These are phyloP conservation scores for Venturia nashicola DNA, from an alignment of 2,329 filamentous ascomycete species.

Conservation along the genomic window DNA sequence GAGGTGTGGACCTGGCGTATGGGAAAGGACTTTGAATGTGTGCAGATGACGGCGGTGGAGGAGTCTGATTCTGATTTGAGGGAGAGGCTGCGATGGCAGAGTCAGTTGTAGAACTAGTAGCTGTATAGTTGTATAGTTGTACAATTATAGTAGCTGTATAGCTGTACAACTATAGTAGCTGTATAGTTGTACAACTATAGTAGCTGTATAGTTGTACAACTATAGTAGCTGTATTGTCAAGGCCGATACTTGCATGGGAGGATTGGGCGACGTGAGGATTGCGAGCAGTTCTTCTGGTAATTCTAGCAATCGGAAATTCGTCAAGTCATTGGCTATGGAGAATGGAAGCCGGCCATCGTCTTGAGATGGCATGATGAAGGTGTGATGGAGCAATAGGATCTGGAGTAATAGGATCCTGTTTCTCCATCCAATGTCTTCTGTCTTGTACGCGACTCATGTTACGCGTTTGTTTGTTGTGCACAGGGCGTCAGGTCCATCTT, in stretches of 20 bases:
- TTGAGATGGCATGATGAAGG: conserved; percentile 30
- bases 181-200: no score
- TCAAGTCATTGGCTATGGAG: conserved; percentile 31
- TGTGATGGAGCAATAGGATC: no score
- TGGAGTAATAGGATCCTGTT: no score
- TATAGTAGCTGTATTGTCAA: conserved; percentile 24
- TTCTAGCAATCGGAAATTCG: conserved; percentile 47
- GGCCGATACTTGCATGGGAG: conserved; percentile 26
- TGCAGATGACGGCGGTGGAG: conserved; percentile 46
- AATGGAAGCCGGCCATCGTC: conserved; percentile 29
- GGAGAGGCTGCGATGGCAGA: conserved; percentile 22
- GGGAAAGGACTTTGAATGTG: conserved; percentile 42
- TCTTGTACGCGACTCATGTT: not conserved
- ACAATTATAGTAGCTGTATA: conserved; percentile 23
- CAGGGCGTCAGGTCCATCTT: no score
- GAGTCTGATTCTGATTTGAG: conserved; percentile 23
- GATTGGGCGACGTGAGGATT: conserved; percentile 36
- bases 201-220: no score
- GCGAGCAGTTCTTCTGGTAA: conserved; percentile 45
- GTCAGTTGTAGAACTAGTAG: conserved; percentile 16
- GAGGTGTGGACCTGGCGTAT: conserved; percentile 54
- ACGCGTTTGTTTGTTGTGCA: not conserved
- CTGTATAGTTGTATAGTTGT: no score
- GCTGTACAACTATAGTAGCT: no score
- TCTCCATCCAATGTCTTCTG: no score